These are phyloP conservation scores for Penicillium atrosanguineum DNA, from an alignment of 495 filamentous ascomycete species.

Conservation along the genomic window DNA sequence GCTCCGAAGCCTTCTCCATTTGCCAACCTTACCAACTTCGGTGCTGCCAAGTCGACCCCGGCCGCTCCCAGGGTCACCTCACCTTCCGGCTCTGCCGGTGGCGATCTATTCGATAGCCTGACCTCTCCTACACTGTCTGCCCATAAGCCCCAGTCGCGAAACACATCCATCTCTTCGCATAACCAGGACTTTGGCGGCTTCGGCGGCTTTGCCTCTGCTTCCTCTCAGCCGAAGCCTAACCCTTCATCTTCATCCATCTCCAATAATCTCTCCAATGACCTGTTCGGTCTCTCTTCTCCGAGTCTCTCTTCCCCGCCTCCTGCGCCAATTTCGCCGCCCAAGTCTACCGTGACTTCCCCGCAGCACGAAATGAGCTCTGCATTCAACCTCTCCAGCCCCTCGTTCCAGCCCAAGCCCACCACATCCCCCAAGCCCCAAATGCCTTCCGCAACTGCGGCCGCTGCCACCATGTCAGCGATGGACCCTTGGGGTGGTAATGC, in stretches of 20 bases:
- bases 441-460: constrained; percentile 30
- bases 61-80: constrained; percentile 51
- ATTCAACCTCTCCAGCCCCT: constrained; percentile 71
- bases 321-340: constrained; percentile 41
- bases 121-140: constrained; percentile 52
- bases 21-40: constrained; percentile 64
- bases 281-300: constrained; percentile 77
- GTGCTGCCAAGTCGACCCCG: constrained; percentile 52
- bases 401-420: constrained; percentile 46
- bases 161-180: constrained; percentile 45
- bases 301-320: constrained; percentile 61
- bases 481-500: constrained; percentile 53
- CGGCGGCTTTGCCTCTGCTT: constrained; percentile 39
- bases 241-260: constrained; percentile 46
- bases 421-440: constrained; percentile 37
- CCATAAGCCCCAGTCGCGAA: constrained; percentile 42
- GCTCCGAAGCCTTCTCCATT: constrained; percentile 68
- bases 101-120: constrained; percentile 76
- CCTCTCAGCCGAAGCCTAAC: constrained; percentile 39
- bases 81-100: constrained; percentile 53
- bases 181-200: constrained; percentile 55
- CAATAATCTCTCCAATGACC: constrained; percentile 63
- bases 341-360: constrained; percentile 39
- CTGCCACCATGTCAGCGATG: constrained; percentile 35
- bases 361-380: constrained; percentile 56